Evolutionary conservation across 2,329 filamentous ascomycete genomes (phyloP).

Genomic region (Neonectria faginata): DNA sequence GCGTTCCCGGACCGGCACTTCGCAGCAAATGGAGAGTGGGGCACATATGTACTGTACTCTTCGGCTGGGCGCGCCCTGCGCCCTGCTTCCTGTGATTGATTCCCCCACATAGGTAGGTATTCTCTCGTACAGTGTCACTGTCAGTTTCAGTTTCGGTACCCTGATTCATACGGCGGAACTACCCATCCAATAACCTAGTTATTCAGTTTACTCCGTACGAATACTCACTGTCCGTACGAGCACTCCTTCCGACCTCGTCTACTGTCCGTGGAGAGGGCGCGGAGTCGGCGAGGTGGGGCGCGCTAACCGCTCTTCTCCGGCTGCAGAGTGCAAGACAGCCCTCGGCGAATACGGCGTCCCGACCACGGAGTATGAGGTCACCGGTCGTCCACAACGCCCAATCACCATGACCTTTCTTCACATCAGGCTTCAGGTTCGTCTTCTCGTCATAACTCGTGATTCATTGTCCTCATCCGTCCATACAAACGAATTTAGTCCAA

Average conservation of each 20-base stretch:
- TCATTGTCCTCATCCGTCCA: constrained; percentile 22
- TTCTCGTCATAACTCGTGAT: constrained; percentile 28
- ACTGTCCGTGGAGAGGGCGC: neutral
- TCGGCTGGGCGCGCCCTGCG: neutral
- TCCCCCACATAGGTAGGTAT: neutral
- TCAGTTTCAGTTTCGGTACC: neutral
- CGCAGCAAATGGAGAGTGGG: neutral
- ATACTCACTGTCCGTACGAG: too few species aligned
- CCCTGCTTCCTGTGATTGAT: neutral
- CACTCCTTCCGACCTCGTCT: neutral
- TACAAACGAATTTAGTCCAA: constrained; percentile 12
- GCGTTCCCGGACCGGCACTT: constrained; percentile 4
- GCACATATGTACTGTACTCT: neutral
- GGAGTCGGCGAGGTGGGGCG: constrained; percentile 7
- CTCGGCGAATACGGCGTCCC: neutral
- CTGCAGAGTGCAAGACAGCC: neutral
- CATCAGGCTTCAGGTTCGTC: neutral
- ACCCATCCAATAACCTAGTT: neutral
- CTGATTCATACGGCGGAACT: neutral
- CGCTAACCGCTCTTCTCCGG: constrained; percentile 7
- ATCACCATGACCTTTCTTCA: neutral
- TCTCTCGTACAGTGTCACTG: neutral
- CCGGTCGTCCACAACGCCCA: neutral
- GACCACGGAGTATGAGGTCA: constrained; percentile 15
- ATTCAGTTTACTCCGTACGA: too few species aligned